phyloP scores from a whole-genome alignment of 169 alveolate genomes.

The Besnoitia besnoiti region DNA sequence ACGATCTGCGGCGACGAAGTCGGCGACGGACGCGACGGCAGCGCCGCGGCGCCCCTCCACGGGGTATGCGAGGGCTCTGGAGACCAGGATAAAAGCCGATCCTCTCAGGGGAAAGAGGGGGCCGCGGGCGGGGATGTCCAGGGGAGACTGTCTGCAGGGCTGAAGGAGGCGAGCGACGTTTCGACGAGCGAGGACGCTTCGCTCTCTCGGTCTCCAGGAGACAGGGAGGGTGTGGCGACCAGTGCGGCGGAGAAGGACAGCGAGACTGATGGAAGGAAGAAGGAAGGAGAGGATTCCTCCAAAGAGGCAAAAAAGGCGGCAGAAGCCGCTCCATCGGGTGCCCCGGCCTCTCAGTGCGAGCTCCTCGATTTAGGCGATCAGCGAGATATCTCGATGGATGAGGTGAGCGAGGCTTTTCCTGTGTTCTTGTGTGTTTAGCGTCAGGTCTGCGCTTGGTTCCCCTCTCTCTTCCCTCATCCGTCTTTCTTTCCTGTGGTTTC shows the following conservation, averaged over 20 bases:
- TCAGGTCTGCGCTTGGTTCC: not conserved
- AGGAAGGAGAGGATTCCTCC: no score
- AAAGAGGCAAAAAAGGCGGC: not conserved
- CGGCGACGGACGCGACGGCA: no score
- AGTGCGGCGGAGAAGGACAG: not conserved
- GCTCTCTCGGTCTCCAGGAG: no score
- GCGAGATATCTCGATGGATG: not conserved
- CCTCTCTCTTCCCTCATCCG: not conserved
- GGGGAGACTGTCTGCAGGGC: no score
- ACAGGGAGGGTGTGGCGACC: not conserved
- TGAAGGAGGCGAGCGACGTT: no score
- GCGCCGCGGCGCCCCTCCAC: no score
- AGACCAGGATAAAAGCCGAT: no score
- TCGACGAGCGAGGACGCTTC: no score
- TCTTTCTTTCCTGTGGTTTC: not conserved
- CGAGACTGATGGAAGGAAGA: not conserved
- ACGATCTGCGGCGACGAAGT: no score
- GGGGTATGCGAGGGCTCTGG: no score
- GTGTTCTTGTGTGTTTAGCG: not conserved
- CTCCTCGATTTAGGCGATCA: constrained; percentile 27
- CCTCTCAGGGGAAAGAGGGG: no score
- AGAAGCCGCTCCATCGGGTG: not conserved
- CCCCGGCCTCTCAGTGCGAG: constrained; percentile 1
- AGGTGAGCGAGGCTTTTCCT: not conserved
- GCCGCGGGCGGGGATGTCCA: no score